These are phyloP conservation scores for Colletotrichum sojae DNA, from an alignment of 2,329 filamentous ascomycete species.

Conservation along the genomic window DNA sequence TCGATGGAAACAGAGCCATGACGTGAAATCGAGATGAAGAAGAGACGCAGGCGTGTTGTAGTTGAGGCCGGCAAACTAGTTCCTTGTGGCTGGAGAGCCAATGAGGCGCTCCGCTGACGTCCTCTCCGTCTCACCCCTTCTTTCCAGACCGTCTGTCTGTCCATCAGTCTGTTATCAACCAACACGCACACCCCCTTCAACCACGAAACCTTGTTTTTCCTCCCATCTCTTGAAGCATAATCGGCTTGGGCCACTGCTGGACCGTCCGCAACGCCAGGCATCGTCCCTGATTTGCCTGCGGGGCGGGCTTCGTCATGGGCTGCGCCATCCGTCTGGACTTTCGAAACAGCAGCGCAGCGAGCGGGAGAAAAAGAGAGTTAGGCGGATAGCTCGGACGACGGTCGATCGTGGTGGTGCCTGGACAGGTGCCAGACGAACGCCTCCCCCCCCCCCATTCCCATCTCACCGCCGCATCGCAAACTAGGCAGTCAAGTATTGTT, in stretches of 20 bases:
- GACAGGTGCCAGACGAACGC: slow-evolving; percentile 29
- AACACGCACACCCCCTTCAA: background rate
- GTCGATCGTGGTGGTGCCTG: background rate
- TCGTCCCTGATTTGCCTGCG: slow-evolving; percentile 12
- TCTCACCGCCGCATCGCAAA: background rate
- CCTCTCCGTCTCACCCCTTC: background rate
- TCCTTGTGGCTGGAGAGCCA: slow-evolving; percentile 1
- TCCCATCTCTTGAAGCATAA: slow-evolving; percentile 36
- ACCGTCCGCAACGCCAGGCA: slow-evolving; percentile 26
- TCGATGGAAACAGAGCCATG: slow-evolving; percentile 4
- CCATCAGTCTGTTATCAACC: background rate
- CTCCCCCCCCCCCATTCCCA: background rate
- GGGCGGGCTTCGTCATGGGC: slow-evolving; percentile 29
- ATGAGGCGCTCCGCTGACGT: background rate
- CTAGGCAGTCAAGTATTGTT: no score
- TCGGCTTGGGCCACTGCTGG: slow-evolving; percentile 28
- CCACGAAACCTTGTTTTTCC: slow-evolving; percentile 35
- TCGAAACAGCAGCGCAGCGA: slow-evolving; percentile 19
- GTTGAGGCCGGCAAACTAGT: no score
- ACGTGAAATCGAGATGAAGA: slow-evolving; percentile 3
- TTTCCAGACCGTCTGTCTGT: background rate
- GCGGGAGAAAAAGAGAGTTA: slow-evolving; percentile 17
- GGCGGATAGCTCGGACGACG: slow-evolving; percentile 37
- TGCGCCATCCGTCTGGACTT: slow-evolving; percentile 37
- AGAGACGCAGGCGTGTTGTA: background rate